Conservation (phyloP, 192 early-diverging fungal species). For the Backusella circina region DNA sequence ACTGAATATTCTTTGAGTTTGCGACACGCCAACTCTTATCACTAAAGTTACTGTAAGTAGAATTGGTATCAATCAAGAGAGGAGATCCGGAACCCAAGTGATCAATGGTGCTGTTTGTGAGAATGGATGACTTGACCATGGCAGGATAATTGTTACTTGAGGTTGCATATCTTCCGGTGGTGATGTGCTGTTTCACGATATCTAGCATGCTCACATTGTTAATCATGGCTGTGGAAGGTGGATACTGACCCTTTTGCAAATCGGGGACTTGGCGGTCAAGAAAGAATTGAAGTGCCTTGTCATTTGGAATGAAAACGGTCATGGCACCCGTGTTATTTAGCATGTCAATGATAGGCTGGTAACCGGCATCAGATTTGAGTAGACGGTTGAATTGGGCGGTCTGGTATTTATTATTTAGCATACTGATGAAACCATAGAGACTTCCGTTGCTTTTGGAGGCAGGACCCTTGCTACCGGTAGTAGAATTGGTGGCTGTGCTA, state of each 20-base stretch:
- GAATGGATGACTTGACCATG: neutral
- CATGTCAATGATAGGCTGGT: conserved; percentile 1
- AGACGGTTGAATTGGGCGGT: neutral
- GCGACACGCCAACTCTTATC: neutral
- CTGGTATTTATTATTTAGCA: neutral
- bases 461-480: neutral
- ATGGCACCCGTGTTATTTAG: neutral
- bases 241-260: neutral
- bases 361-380: neutral
- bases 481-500: neutral
- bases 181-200: conserved; percentile 1
- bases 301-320: neutral
- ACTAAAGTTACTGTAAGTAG: neutral
- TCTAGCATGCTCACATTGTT: neutral
- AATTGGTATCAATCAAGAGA: neutral
- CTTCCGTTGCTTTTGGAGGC: neutral
- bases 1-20: neutral
- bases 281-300: neutral
- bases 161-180: neutral
- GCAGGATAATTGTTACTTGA: neutral
- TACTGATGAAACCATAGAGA: neutral
- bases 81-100: neutral
- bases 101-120: neutral
- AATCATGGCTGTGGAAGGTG: neutral
- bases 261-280: neutral